A percentile compares a stretch with the other conserved stretches of the same genome.
These are phyloP conservation scores for Puccinia hordei DNA, from an alignment of 1,284 basidiomycete genomes.

Conservation along the genomic window DNA sequence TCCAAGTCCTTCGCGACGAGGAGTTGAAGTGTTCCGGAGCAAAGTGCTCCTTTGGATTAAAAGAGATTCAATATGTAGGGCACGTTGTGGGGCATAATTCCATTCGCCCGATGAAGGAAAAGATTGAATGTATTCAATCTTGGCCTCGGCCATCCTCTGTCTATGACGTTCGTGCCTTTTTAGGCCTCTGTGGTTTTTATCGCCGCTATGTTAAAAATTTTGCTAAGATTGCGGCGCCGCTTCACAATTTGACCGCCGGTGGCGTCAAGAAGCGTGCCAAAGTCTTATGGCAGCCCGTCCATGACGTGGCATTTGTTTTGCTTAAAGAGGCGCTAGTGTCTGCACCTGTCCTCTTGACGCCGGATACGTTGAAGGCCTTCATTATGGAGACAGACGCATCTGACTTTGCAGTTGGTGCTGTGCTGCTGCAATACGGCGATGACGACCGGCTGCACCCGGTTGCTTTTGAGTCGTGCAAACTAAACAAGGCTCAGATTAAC, in stretches of 20 bases:
- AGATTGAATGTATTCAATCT: too few relatives aligned
- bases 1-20: not conserved
- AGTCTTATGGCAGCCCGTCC: not conserved
- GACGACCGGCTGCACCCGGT: constrained; percentile 9
- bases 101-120: too few relatives aligned
- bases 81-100: too few relatives aligned
- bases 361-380: not conserved
- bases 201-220: constrained; percentile 61
- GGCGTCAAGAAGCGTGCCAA: not conserved
- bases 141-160: constrained; percentile 50
- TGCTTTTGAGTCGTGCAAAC: constrained; percentile 51
- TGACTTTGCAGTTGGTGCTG: constrained; percentile 41
- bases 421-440: constrained; percentile 23
- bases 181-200: constrained; percentile 62
- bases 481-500: constrained; percentile 15
- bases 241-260: constrained; percentile 51
- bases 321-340: not conserved
- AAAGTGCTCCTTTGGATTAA: too few relatives aligned
- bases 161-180: constrained; percentile 59
- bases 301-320: not conserved
- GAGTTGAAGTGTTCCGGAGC: too few relatives aligned
- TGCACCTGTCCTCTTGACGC: not conserved
- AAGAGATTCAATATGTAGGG: too few relatives aligned
- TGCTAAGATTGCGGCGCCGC: constrained; percentile 58
- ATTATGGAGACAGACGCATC: constrained; percentile 13